Conservation (phyloP, 1,139 yeast genomes). For the Meyerozyma carpophila region DNA sequence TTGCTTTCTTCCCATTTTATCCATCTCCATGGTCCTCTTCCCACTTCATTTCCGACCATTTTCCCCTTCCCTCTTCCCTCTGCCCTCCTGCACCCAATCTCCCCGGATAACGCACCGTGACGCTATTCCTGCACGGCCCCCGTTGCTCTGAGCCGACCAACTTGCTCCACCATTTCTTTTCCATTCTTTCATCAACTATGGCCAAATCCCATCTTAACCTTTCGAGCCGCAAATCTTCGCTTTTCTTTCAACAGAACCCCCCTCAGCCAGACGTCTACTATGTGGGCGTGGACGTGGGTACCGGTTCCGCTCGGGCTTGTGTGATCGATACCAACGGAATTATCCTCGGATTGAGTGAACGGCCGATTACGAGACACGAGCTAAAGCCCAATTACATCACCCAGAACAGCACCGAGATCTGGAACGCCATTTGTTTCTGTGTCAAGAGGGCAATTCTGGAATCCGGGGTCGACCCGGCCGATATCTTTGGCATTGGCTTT, state of each 20-base stretch:
- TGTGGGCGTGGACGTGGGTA: conserved; percentile 95
- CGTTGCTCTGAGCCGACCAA: not conserved
- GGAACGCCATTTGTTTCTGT: conserved; percentile 85
- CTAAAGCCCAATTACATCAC: conserved; percentile 67
- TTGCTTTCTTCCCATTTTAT: no score
- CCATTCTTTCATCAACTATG: not conserved
- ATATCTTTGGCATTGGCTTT: conserved; percentile 83
- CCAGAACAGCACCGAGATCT: conserved; percentile 88
- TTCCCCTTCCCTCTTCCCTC: not conserved
- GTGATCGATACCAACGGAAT: conserved; percentile 79
- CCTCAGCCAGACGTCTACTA: conserved; percentile 56
- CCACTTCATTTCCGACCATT: no score
- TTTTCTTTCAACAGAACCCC: conserved; percentile 34
- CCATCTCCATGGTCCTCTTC: no score
- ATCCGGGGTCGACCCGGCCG: conserved; percentile 60
- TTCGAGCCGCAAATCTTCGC: conserved; percentile 35
- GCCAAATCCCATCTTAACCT: conserved; percentile 34
- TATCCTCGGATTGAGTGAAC: conserved; percentile 74
- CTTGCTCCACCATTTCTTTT: not conserved
- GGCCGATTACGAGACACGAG: conserved; percentile 74
- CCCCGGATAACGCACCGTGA: conserved; percentile 2
- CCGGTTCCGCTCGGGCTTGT: conserved; percentile 96
- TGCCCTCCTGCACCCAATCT: not conserved
- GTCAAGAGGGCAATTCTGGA: conserved; percentile 69
- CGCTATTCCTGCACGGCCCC: not conserved